Evolutionary conservation across 768 basidiomycete species (phyloP).

Genomic region (Paxillus ammoniavirescens): DNA sequence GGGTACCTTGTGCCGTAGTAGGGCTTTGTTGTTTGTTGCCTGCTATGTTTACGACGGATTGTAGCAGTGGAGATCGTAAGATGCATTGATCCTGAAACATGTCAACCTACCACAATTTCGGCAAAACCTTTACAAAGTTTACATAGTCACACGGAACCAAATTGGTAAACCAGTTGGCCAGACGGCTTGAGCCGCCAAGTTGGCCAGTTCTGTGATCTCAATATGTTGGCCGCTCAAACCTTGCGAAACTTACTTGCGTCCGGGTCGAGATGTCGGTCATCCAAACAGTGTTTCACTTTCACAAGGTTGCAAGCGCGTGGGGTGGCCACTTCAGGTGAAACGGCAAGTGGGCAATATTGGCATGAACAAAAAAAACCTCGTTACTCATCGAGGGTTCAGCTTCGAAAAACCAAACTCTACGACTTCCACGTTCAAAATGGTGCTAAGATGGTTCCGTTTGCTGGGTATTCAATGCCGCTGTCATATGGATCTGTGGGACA

Average conservation of each 20-base stretch:
- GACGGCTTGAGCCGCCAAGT: no score
- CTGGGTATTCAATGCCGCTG: conserved; percentile 93
- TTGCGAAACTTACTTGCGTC: conserved; percentile 1
- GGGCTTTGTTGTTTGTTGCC: no score
- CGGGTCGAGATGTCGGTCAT: not conserved
- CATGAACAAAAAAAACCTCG: not conserved
- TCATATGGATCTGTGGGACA: conserved; percentile 81
- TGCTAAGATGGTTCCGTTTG: conserved; percentile 96
- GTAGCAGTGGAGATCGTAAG: no score
- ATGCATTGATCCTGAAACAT: no score
- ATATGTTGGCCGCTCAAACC: conserved; percentile 2
- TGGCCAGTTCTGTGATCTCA: not conserved
- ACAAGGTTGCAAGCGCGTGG: conserved; percentile 5
- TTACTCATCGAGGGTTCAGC: conserved; percentile 25
- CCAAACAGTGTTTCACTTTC: conserved; percentile 1
- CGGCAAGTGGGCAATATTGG: conserved; percentile 8
- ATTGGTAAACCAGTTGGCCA: no score
- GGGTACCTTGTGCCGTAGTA: no score
- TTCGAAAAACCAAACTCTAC: conserved; percentile 73
- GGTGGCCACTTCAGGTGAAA: conserved; percentile 19
- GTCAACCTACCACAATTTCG: no score
- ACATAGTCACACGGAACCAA: no score
- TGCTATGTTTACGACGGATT: no score
- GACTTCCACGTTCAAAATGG: conserved; percentile 83
- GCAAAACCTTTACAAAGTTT: no score